Evolutionary conservation across 257 asterid species (phyloP), one percentile per base, ranked within the genome.

Genomic region (Asclepias syriaca): DNA sequence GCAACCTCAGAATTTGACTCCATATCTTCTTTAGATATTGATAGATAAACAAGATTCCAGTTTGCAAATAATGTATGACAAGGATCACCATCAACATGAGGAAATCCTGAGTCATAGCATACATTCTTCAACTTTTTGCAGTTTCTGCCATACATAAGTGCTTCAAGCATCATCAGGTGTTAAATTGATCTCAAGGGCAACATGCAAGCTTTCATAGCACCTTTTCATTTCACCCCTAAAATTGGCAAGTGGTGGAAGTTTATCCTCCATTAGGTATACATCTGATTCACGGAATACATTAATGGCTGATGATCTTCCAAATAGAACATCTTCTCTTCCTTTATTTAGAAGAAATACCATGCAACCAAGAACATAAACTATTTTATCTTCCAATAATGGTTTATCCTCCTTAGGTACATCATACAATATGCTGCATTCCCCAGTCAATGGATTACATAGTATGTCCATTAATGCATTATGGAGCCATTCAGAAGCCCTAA

Each of bases 171-270:
- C 94, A 57, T 95, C 97, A 18, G 98, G 97, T 73, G 82, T 82
- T 80, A 92, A 74, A 74, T 85, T 84, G 60, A 87, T 83, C 83
- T 91, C 98, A 34, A 92, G 86, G 40, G 99, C 97, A 40, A 91
- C 87, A 63, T 95, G 97, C 78, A 95, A 84, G 80, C 99, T 95
- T 82, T 95, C 98, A 46, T 97, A 90, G 73, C 91, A 95, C 75
- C 98, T 89, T 73, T 91, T 95, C 99, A 94, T 91, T 87, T 94
- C 98, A 61, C 92, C 89, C 70, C 97, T 95, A 65, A 95, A 95
- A 68, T 81, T 84, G 5, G 96, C 97, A 56, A 95, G 98, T 6
- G 99, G 99, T 37, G 98, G 96, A 68, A 85, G 83, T 50, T 68
- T 85, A 84, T 84, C 92, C 46, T 84, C 95, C 85, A 92, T 84